Percentiles rank a stretch among this genome's conserved stretches.
These are phyloP conservation scores for Verticillium dahliae DNA, from an alignment of 2,329 filamentous ascomycete species.

Conservation along the genomic window DNA sequence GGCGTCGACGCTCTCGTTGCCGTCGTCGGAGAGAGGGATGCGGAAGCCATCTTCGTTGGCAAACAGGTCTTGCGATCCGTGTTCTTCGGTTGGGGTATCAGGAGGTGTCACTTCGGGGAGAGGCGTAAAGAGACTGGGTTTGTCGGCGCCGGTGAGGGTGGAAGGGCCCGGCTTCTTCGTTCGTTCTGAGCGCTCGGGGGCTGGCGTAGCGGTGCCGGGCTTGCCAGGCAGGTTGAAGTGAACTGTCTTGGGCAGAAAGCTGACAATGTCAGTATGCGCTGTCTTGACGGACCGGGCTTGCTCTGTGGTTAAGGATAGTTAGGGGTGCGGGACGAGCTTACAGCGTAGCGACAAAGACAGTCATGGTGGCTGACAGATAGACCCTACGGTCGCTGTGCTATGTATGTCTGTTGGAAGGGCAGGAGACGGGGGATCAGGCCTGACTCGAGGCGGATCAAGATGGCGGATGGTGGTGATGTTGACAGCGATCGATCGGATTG, in stretches of 20 bases:
- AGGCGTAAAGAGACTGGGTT: constrained; percentile 46
- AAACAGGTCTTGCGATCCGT: constrained; percentile 40
- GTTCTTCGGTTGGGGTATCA: constrained; percentile 46
- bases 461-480: not conserved
- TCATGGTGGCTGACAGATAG: constrained; percentile 25
- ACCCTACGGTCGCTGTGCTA: not conserved
- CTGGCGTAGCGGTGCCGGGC: constrained; percentile 18
- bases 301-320: not conserved
- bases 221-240: constrained; percentile 67
- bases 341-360: constrained; percentile 44
- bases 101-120: constrained; percentile 45
- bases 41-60: constrained; percentile 51
- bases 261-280: constrained; percentile 26
- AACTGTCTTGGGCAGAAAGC: constrained; percentile 87
- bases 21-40: constrained; percentile 43
- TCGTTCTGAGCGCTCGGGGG: constrained; percentile 18
- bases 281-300: not conserved
- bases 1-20: constrained; percentile 33
- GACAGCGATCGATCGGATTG: not conserved
- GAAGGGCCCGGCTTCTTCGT: not conserved
- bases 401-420: not conserved
- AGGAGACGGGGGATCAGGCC: not conserved
- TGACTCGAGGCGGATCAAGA: not conserved
- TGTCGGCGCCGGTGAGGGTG: constrained; percentile 3
- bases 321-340: constrained; percentile 20